Percentiles rank a stretch among this genome's conserved stretches.
Conservation (phyloP, 1,284 basidiomycete species). For the Trichosporon sp. region DNA sequence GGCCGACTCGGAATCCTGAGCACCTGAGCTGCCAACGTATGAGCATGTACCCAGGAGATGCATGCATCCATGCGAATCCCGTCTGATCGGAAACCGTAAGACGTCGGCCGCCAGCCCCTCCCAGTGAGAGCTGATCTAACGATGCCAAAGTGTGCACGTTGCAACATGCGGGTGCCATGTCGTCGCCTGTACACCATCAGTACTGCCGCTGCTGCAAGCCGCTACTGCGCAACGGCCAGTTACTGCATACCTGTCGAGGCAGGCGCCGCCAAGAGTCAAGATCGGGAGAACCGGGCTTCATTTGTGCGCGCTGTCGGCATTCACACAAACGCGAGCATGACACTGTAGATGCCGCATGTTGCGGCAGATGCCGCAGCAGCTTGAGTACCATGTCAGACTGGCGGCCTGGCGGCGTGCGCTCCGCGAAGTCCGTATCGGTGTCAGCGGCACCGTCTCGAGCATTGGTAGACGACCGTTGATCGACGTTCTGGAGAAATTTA, state of each 20-base stretch:
- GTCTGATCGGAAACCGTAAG: not conserved
- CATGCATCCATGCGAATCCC: not conserved
- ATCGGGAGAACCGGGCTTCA: not conserved
- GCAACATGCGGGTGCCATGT: conserved; percentile 6
- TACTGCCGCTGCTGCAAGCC: not conserved
- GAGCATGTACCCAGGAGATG: not conserved
- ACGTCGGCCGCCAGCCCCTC: not conserved
- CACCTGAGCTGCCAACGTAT: not conserved
- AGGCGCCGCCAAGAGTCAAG: not conserved
- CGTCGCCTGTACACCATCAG: not conserved
- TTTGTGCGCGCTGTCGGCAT: not conserved
- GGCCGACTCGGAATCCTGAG: not conserved
- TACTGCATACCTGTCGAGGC: too few species aligned
- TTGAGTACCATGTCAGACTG: not conserved
- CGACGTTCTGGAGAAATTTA: not conserved
- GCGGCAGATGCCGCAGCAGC: not conserved
- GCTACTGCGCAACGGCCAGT: not conserved
- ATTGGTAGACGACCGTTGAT: not conserved
- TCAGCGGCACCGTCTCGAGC: not conserved
- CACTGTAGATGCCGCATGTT: not conserved
- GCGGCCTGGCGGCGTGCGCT: too few species aligned
- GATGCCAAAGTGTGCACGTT: not conserved
- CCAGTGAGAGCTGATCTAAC: too few species aligned
- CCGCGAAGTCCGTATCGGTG: too few species aligned
- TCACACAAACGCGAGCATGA: conserved; percentile 4